phyloP scores from a whole-genome alignment of 306 rosid genomes.

The Clitoria ternatea region DNA sequence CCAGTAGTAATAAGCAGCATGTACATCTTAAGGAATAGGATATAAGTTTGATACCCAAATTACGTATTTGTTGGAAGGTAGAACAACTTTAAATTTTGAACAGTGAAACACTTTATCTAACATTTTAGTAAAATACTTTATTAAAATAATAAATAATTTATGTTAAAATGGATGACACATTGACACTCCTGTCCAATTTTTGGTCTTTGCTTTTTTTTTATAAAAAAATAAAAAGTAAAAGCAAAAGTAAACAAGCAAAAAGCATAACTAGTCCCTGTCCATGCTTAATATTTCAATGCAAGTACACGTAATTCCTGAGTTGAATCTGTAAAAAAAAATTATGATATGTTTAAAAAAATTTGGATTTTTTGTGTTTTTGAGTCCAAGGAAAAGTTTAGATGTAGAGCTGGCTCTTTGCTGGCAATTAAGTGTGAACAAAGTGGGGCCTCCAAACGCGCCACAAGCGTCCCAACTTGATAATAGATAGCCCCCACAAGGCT shows the following conservation, averaged over 20 bases:
- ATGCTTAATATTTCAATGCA: neutral
- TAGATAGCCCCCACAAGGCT: conserved; percentile 17
- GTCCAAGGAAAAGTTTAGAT: neutral
- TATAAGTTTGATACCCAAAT: too few relatives aligned
- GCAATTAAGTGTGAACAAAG: conserved; percentile 5
- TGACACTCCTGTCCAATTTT: neutral
- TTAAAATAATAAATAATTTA: too few relatives aligned
- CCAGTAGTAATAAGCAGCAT: too few relatives aligned
- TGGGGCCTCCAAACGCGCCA: conserved; percentile 24
- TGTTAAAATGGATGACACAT: neutral
- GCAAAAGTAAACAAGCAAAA: neutral
- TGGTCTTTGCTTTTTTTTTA: neutral
- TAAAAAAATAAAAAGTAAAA: neutral
- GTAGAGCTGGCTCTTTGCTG: conserved; percentile 24
- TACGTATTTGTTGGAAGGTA: too few relatives aligned
- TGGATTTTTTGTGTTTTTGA: neutral
- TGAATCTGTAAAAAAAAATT: neutral
- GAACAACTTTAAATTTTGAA: too few relatives aligned
- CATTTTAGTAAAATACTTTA: too few relatives aligned
- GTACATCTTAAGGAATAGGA: too few relatives aligned
- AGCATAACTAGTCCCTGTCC: neutral
- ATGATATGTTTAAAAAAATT: neutral
- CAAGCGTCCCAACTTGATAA: conserved; percentile 9
- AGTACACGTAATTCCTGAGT: neutral
- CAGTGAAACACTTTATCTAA: too few relatives aligned